Base-by-base conservation (phyloP, 148 eudicot genomes). In the Chenopodium album region DNA sequence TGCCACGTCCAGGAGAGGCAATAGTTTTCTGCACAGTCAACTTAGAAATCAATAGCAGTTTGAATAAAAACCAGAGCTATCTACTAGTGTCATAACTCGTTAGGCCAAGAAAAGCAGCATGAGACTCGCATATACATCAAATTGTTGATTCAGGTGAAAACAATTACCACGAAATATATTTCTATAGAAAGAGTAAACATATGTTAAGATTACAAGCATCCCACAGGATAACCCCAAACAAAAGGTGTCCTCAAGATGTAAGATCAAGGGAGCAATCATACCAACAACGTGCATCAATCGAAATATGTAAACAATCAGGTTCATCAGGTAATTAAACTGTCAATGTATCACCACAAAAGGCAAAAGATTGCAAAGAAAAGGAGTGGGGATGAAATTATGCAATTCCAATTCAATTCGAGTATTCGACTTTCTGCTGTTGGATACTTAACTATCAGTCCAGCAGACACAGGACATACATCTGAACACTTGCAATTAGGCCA, bases 1-100 rank as follows among this genome's bases (percentile, higher is more conserved):
- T 95, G 60, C 98, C 98, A n/a, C 92, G 92, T 23, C 98, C 97
- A 50, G 97, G 96, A 82, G 98, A 93, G 63, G 98, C 97, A 89
- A 95, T 86, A 34, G 92, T 54, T 91, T 92, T 93, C 98, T 95
- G 82, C 73, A 78, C 16, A 37, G 46, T 50, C 48, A 76, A 76
- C 7, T 82, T 2, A 62, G 7, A 22, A 56, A 20, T 4, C 9
- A 22, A 62, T 62, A 5, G 6, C 66, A 62, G 26, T 79, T 34
- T 34, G 48, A 71, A 54, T 54, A 71, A 71, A 17, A 31, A 31
- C 56, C 75, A 72, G 44, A 41, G 44, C 44, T 41, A 41, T 41
- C 44, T 41, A 41, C 44, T 41, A 41, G 44, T 41, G 44, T 0
- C 44, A 41, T 41, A 0, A 41, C 44, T 41, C 44, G 1, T 41